These are phyloP conservation scores for Colletotrichum cuscutae DNA, from an alignment of 2,329 filamentous ascomycete genomes.

Conservation along the genomic window DNA sequence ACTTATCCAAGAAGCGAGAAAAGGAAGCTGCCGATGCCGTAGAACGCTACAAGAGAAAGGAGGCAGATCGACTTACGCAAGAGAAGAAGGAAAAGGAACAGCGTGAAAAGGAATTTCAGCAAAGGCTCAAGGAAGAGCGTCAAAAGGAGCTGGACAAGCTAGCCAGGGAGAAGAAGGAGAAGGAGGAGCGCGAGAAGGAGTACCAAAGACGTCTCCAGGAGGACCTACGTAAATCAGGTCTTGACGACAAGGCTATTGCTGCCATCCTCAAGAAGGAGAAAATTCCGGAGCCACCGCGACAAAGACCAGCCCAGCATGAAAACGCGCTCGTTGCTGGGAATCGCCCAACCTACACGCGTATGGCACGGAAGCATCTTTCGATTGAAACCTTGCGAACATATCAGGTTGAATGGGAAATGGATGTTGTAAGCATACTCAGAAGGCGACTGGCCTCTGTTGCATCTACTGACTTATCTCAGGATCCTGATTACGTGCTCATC, in stretches of 20 bases:
- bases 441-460: not conserved
- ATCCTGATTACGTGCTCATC: conserved; percentile 77
- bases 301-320: conserved; percentile 1
- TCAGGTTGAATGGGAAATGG: conserved; percentile 67
- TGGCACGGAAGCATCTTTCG: conserved; percentile 70
- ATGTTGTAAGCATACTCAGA: conserved; percentile 56
- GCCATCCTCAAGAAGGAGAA: conserved; percentile 69
- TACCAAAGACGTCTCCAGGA: conserved; percentile 67
- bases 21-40: conserved; percentile 61
- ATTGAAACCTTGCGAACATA: conserved; percentile 68
- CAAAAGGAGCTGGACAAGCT: conserved; percentile 57
- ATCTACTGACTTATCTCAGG: conserved; percentile 49
- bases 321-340: conserved; percentile 29
- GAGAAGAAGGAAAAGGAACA: conserved; percentile 60
- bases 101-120: conserved; percentile 64
- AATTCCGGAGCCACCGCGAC: conserved; percentile 43
- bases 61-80: conserved; percentile 57
- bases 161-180: conserved; percentile 58
- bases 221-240: conserved; percentile 66
- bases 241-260: conserved; percentile 68
- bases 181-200: conserved; percentile 61
- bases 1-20: conserved; percentile 55
- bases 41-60: conserved; percentile 61
- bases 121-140: conserved; percentile 63
- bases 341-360: conserved; percentile 70